Evolutionary conservation across 306 rosid genomes (phyloP), one percentile per base, ranked within the genome.

Genomic region (Calophaca sinica): DNA sequence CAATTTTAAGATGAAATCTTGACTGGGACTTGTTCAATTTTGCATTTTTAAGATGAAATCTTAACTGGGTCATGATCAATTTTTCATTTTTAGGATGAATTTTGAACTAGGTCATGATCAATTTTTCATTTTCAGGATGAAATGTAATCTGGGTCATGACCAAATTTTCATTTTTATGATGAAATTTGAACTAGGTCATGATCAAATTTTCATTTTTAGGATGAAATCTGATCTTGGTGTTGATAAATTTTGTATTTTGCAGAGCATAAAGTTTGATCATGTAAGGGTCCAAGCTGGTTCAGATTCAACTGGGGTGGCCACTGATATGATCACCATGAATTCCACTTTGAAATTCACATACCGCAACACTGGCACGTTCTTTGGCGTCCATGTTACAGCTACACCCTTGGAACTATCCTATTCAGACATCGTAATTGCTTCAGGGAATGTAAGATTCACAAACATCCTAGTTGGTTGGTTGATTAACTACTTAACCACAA

Each of bases 241-340:
- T 64, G 29, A 60, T 54, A 6, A 59, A n/a, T 2, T 54, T 59
- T 72, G 9, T 3, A 39, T 73, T 65, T 42, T 81, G 82, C 87
- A 94, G 98, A 91, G 93, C 71, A 87, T 91, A 11, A 86, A 67
- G 39, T 89, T 94, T 63, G 91, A 89, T 42, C 86, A 84, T 29
- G 59, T 94, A 26, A 86, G 77, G 73, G 80, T 94, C 68, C 97
- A 94, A 81, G 96, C 98, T 32, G 98, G 98, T 57, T 85, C 98
- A 3, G 98, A 94, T 82, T 15, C 83, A 9, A 88, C 96, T 0
- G 97, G 97, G 26, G 98, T 94, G 53, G 87, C 94, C 77, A 94
- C 98, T 7, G 97, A 89, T 45, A 94, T 94, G 98, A 90, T 93
- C 75, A 78, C 94, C 7, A 38, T 94, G 60, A 91, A 91, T 63